Evolutionary conservation across 140 eudicot genomes (phyloP).

Genomic region (Eryngium alpinum): DNA sequence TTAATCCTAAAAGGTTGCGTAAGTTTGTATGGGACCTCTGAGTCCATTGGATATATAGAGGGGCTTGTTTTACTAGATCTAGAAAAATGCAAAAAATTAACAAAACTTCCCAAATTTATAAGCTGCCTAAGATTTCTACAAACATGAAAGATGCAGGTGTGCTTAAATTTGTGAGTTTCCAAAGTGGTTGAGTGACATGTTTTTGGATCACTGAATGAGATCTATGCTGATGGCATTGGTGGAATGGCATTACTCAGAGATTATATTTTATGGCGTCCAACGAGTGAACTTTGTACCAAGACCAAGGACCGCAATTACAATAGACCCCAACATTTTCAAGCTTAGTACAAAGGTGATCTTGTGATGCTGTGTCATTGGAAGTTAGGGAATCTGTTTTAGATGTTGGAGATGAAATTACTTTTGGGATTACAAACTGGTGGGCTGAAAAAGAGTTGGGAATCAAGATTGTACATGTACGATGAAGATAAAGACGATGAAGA

Average conservation of each 20-base stretch:
- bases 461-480: not conserved
- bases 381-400: not conserved
- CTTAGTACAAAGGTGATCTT: not conserved
- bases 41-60: conserved; percentile 17
- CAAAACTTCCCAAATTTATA: conserved; percentile 9
- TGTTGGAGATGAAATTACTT: not conserved
- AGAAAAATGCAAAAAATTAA: conserved; percentile 19
- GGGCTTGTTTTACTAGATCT: conserved; percentile 19
- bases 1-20: conserved; percentile 21
- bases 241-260: not conserved
- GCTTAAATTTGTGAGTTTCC: conserved; percentile 18
- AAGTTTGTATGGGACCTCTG: conserved; percentile 12
- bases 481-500: not conserved
- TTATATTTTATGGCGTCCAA: not conserved
- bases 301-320: not conserved
- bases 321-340: not conserved
- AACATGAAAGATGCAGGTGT: conserved; percentile 18
- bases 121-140: conserved; percentile 17
- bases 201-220: not conserved
- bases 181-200: conserved; percentile 11
- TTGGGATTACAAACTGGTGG: not conserved
- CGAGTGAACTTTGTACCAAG: not conserved
- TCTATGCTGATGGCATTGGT: not conserved
- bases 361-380: not conserved
- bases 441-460: not conserved